Base-by-base conservation (phyloP, 2,329 filamentous ascomycete species). In the Trichoderma asperellum region DNA sequence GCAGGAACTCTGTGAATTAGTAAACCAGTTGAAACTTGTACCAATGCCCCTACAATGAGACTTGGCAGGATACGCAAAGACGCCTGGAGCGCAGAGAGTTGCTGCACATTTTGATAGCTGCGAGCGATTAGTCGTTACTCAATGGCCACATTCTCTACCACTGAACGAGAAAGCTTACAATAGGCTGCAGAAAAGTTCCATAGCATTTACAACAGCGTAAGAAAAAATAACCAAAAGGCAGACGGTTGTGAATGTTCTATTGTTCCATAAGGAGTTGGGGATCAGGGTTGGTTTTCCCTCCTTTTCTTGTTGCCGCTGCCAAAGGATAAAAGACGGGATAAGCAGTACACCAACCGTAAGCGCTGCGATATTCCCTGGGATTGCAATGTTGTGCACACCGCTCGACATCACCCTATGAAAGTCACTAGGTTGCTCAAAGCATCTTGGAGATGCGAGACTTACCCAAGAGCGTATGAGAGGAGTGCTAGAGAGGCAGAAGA, bases 181-280 rank as follows among this genome's bases (percentile, higher is more conserved):
- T 5, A 72, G 62, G 35, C 70, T 70, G 14, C 66, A 68, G 55
- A 67, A 83, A 14, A 80, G 76, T 68, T 84, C 82, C 66, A 83
- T 81, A n/a, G 78, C 76, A 60, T 84, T 83, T 40, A 82, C 72
- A 5, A 81, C 79, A 0, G 79, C 82, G 73, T 77, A 82, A 0
- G 79, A 76, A 5, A 85, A 74, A 18, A 83, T 75, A 0, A 85
- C 79, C 7, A 78, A 81, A 14, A 85, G 67, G 71, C 87, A 89
- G 24, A 86, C 82, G 8, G 78, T 79, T 0, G 83, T 83, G 73
- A 88, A 89, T 11, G 81, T 76, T 0, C 76, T 75, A 47, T 87
- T 87, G n/a, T 77, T 80, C 87, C 87, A 89, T 0, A 89, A 75
- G 0, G 81, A 83, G 73, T 88, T 88, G 0, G 87, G 86, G 34